phyloP scores from a whole-genome alignment of 768 basidiomycete species.

The Chalciporus chontae region DNA sequence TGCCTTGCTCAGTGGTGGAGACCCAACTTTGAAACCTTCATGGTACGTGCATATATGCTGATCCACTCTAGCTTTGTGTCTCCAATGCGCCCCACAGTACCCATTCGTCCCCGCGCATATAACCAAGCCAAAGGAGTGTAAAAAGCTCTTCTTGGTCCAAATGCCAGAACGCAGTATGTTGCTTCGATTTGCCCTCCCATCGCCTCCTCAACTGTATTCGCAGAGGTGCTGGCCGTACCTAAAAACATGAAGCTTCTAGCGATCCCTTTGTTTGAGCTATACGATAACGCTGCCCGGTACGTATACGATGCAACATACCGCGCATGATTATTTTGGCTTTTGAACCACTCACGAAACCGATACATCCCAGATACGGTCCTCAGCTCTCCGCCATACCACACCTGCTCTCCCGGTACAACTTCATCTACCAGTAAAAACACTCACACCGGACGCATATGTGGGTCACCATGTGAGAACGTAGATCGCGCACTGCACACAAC shows the following conservation, averaged over 20 bases:
- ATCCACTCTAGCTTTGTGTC: background rate
- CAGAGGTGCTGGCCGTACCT: constrained; percentile 94
- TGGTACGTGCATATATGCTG: constrained; percentile 54
- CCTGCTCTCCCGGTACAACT: constrained; percentile 81
- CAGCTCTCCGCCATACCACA: constrained; percentile 94
- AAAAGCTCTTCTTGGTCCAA: constrained; percentile 91
- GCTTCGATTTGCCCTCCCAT: background rate
- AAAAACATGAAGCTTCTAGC: constrained; percentile 99
- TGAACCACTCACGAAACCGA: background rate
- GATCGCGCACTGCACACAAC: background rate
- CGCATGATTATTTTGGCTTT: constrained; percentile 1
- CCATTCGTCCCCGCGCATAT: constrained; percentile 95
- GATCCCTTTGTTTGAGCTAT: constrained; percentile 94
- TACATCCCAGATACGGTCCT: constrained; percentile 69
- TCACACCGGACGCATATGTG: background rate
- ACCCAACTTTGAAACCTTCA: constrained; percentile 98
- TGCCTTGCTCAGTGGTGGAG: constrained; percentile 99
- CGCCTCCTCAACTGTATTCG: background rate
- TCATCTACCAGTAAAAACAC: constrained; percentile 61
- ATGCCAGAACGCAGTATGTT: constrained; percentile 90
- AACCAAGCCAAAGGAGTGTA: constrained; percentile 97
- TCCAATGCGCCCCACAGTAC: constrained; percentile 50
- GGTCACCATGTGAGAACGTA: background rate
- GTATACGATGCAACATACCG: constrained; percentile 8
- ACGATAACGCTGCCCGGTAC: constrained; percentile 91